Percentiles rank a stretch among this genome's conserved stretches.
Evolutionary conservation across 257 asterid species (phyloP).

Genomic region (Osmanthus fragrans): DNA sequence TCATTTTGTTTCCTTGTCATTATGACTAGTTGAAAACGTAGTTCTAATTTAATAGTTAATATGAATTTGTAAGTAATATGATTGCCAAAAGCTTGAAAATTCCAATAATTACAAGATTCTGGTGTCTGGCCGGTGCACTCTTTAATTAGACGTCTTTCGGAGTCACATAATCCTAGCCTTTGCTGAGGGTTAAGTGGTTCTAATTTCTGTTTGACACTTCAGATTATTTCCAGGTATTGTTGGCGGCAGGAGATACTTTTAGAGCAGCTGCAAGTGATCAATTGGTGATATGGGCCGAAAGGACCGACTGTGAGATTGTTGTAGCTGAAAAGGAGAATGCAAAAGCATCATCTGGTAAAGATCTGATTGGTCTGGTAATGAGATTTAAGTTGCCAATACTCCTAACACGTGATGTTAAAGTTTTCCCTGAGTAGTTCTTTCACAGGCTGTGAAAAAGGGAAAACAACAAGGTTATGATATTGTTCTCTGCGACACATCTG

Average conservation of each 20-base stretch:
- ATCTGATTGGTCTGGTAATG: slow-evolving; percentile 5
- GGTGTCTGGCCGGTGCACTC: too few relatives aligned
- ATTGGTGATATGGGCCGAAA: slow-evolving; percentile 94
- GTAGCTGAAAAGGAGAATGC: slow-evolving; percentile 81
- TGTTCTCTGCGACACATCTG: slow-evolving; percentile 94
- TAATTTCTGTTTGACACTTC: too few relatives aligned
- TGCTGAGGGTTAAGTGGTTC: too few relatives aligned
- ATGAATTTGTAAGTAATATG: too few relatives aligned
- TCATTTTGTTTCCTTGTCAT: too few relatives aligned
- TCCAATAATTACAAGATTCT: too few relatives aligned
- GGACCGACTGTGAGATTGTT: slow-evolving; percentile 91
- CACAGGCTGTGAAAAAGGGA: slow-evolving; percentile 93
- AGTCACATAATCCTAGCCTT: too few relatives aligned
- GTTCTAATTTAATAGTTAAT: too few relatives aligned
- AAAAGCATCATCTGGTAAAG: slow-evolving; percentile 84
- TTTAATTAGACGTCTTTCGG: too few relatives aligned
- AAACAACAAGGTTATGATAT: slow-evolving; percentile 75
- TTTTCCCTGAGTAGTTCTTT: slow-evolving; percentile 83
- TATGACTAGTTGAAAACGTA: too few relatives aligned
- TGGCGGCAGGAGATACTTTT: slow-evolving; percentile 99
- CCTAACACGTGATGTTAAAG: slow-evolving; percentile 53
- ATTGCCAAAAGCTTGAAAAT: too few relatives aligned
- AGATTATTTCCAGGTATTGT: slow-evolving; percentile 51
- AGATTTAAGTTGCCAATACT: slow-evolving; percentile 15
- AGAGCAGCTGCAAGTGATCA: slow-evolving; percentile 99